phyloP scores from a whole-genome alignment of 352 stramenopile species.

The Globisporangium perplexum region DNA sequence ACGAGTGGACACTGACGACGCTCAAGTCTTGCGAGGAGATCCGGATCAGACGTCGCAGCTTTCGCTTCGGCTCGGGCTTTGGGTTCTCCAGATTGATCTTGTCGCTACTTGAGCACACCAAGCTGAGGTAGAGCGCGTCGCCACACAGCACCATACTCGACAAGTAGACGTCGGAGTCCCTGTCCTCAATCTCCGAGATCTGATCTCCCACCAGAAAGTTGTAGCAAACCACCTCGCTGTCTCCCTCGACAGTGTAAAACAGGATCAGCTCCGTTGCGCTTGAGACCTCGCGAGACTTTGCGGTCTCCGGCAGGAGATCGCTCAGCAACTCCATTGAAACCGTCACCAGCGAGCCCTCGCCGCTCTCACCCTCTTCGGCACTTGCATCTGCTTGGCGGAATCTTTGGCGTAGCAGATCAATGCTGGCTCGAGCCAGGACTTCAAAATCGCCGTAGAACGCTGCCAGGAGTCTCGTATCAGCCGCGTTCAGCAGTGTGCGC shows the following conservation, averaged over 20 bases:
- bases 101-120: constrained; percentile 24
- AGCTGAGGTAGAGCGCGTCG: constrained; percentile 38
- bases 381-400: constrained; percentile 7
- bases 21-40: constrained; percentile 19
- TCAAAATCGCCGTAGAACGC: constrained; percentile 58
- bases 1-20: constrained; percentile 6
- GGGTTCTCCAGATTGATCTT: constrained; percentile 11
- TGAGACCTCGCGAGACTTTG: constrained; percentile 14
- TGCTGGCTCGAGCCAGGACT: constrained; percentile 19
- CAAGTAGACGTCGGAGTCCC: constrained; percentile 19
- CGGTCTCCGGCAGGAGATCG: constrained; percentile 17
- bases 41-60: constrained; percentile 18
- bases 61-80: constrained; percentile 2
- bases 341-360: constrained; percentile 6
- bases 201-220: constrained; percentile 21
- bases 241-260: constrained; percentile 16
- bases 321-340: constrained; percentile 20
- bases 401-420: constrained; percentile 21
- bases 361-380: constrained; percentile 4
- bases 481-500: background rate
- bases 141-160: constrained; percentile 46
- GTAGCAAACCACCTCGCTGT: constrained; percentile 15
- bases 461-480: constrained; percentile 7
- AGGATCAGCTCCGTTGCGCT: constrained; percentile 23
- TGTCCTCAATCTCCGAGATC: constrained; percentile 28